These are phyloP conservation scores for Phlegmacium glaucopus DNA, from an alignment of 768 basidiomycete genomes.

Conservation along the genomic window DNA sequence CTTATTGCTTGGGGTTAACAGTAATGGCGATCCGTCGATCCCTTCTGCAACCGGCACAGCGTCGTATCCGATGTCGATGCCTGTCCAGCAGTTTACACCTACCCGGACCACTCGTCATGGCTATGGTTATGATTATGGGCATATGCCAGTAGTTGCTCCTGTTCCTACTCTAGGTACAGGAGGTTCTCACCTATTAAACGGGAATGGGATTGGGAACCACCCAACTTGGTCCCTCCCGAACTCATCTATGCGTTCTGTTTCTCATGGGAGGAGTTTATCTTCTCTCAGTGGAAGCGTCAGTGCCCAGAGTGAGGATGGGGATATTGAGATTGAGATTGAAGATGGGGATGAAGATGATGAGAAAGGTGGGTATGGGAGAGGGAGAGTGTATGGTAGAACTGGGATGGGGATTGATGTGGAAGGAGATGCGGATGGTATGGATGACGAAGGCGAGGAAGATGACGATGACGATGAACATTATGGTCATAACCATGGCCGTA, in stretches of 20 bases:
- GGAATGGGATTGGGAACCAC: no score
- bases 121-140: no score
- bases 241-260: slow-evolving; percentile 45
- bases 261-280: slow-evolving; percentile 27
- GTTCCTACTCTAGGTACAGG: slow-evolving; percentile 21
- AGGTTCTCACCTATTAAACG: background rate
- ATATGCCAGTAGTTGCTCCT: background rate
- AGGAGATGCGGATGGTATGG: slow-evolving; percentile 2
- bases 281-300: slow-evolving; percentile 26
- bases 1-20: slow-evolving; percentile 37
- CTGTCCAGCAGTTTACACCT: background rate
- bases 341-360: background rate
- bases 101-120: no score
- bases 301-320: slow-evolving; percentile 16
- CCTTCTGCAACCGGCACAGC: background rate
- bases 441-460: slow-evolving; percentile 12
- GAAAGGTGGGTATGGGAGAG: no score
- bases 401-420: no score
- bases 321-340: slow-evolving; percentile 14
- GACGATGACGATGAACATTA: slow-evolving; percentile 26
- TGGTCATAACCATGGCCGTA: no score
- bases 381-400: no score
- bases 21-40: slow-evolving; percentile 13
- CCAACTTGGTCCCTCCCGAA: slow-evolving; percentile 56
- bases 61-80: background rate